Evolutionary conservation across 2,329 filamentous ascomycete genomes (phyloP).

Genomic region (Aspergillus sp.): DNA sequence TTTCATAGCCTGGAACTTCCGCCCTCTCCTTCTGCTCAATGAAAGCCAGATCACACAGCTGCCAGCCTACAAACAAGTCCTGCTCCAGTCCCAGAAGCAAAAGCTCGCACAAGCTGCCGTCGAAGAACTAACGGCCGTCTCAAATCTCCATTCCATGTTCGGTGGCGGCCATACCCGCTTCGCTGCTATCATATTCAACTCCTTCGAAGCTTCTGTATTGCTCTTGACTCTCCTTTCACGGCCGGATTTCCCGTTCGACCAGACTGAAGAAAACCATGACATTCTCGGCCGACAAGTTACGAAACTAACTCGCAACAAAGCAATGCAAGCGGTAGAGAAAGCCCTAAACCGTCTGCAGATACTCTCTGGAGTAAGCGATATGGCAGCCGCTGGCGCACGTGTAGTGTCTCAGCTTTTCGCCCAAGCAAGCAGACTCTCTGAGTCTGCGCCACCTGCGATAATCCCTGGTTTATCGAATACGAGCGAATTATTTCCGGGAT

Average conservation of each 20-base stretch:
- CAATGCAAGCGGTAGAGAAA: constrained; percentile 6
- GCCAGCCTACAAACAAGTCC: constrained; percentile 1
- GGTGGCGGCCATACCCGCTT: constrained; percentile 3
- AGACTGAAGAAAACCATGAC: neutral
- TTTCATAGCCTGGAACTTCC: constrained; percentile 9
- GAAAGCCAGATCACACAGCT: neutral
- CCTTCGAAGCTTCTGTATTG: neutral
- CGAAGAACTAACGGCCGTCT: neutral
- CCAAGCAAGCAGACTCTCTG: neutral
- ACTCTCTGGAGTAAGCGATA: constrained; percentile 6
- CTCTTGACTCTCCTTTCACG: neutral
- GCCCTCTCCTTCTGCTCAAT: constrained; percentile 1
- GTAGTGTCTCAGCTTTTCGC: constrained; percentile 7
- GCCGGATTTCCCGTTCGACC: neutral
- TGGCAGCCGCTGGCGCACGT: constrained; percentile 8
- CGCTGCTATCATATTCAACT: neutral
- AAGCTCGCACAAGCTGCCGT: neutral
- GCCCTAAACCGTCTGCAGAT: constrained; percentile 8
- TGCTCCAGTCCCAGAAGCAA: neutral
- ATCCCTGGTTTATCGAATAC: neutral
- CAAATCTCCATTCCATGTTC: neutral
- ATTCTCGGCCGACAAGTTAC: neutral
- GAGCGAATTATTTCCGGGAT: neutral
- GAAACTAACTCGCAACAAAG: neutral
- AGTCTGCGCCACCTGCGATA: neutral